Conservation (phyloP, 352 stramenopile species). For the Pythium dissotocum region DNA sequence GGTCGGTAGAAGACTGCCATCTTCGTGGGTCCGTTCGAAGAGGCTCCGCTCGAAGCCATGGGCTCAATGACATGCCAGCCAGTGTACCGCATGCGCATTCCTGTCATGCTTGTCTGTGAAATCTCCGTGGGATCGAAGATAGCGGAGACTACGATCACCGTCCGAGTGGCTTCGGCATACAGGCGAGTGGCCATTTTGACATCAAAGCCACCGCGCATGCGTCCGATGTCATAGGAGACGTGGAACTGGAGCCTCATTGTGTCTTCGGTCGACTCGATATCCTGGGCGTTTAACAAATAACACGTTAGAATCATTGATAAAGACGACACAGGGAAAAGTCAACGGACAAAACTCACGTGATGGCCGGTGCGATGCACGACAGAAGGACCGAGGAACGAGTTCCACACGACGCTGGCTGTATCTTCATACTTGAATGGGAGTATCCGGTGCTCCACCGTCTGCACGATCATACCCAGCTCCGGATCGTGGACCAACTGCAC, state of each 20-base stretch:
- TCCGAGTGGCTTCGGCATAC: neutral
- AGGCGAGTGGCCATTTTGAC: neutral
- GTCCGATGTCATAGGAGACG: neutral
- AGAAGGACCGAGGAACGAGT: no score
- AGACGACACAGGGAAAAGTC: no score
- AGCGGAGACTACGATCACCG: neutral
- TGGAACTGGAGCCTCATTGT: conserved; percentile 4
- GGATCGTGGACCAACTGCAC: conserved; percentile 5
- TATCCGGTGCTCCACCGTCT: conserved; percentile 5
- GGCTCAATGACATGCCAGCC: conserved; percentile 13
- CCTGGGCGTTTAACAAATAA: conserved; percentile 6
- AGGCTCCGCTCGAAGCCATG: neutral
- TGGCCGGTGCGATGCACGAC: no score
- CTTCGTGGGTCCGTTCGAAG: neutral
- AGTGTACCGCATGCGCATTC: conserved; percentile 14
- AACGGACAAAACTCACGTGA: no score
- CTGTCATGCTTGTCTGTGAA: conserved; percentile 9
- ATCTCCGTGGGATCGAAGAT: conserved; percentile 11
- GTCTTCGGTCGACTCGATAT: conserved; percentile 2
- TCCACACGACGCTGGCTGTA: no score
- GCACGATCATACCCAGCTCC: conserved; percentile 8
- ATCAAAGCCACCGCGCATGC: neutral
- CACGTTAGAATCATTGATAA: neutral
- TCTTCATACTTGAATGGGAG: no score
- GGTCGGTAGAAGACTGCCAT: neutral